Evolutionary conservation across 2,329 filamentous ascomycete genomes (phyloP).

Genomic region (Chalaropsis ovoidea): DNA sequence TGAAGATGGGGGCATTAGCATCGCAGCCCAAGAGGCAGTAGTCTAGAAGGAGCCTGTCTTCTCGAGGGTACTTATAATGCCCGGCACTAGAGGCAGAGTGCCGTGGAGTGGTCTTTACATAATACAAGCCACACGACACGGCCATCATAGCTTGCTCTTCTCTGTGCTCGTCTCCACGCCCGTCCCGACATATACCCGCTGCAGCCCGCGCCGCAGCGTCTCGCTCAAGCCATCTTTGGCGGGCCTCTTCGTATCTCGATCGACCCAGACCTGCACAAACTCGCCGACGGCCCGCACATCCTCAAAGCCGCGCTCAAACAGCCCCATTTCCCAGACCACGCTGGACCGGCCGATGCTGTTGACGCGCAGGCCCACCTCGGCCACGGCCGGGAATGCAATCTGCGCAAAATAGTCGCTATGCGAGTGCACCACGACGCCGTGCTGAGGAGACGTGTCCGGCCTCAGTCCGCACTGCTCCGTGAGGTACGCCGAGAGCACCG

Average conservation of each 20-base stretch:
- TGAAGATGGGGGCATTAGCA: conserved; percentile 35
- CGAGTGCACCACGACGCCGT: conserved; percentile 75
- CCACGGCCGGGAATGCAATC: conserved; percentile 68
- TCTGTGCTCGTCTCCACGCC: conserved; percentile 22
- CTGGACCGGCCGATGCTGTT: conserved; percentile 77
- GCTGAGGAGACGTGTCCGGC: conserved; percentile 59
- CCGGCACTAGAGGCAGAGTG: too few species aligned
- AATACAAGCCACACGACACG: background rate
- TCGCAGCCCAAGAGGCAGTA: background rate
- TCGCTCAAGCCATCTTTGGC: conserved; percentile 51
- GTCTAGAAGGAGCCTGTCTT: background rate
- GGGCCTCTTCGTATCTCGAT: conserved; percentile 59
- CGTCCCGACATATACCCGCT: conserved; percentile 41
- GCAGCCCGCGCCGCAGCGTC: conserved; percentile 48
- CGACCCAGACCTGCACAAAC: conserved; percentile 83
- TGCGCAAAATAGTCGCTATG: conserved; percentile 78
- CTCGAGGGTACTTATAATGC: background rate
- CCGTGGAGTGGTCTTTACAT: too few species aligned
- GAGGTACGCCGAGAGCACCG: conserved; percentile 79
- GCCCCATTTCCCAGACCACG: conserved; percentile 78
- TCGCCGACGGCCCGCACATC: conserved; percentile 74
- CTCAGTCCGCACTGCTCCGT: conserved; percentile 66
- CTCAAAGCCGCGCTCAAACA: conserved; percentile 67
- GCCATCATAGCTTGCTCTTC: conserved; percentile 4
- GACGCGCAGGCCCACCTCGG: conserved; percentile 73